Conservation (phyloP, 2,329 filamentous ascomycete genomes). For the Xylariaceae sp. region DNA sequence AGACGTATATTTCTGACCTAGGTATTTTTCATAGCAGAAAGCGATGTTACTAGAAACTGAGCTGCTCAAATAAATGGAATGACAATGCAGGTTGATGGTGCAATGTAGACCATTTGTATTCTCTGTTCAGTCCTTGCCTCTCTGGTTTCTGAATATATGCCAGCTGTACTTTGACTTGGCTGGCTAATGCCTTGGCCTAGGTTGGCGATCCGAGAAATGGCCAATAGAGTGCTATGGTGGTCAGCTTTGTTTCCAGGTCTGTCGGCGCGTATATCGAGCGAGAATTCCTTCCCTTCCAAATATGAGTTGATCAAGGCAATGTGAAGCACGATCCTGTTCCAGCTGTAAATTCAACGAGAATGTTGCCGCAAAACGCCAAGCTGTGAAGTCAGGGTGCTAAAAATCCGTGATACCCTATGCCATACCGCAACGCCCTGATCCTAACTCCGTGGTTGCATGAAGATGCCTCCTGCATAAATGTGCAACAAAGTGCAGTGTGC, state of each 20-base stretch:
- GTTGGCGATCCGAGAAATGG: neutral
- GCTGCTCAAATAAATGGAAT: neutral
- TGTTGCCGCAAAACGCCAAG: conserved; percentile 9
- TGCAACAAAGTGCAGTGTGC: neutral
- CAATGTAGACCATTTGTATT: neutral
- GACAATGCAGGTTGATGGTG: neutral
- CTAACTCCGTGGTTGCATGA: conserved; percentile 15
- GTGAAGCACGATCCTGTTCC: conserved; percentile 4
- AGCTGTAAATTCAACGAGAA: neutral
- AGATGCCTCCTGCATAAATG: neutral
- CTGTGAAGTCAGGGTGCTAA: neutral
- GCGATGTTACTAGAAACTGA: neutral
- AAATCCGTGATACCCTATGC: neutral
- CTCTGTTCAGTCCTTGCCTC: neutral
- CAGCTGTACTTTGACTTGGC: neutral
- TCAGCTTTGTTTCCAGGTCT: too few species aligned
- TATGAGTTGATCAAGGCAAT: conserved; percentile 7
- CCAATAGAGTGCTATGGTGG: neutral
- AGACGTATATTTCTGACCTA: neutral
- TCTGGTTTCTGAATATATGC: neutral
- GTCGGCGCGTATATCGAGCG: neutral
- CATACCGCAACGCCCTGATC: conserved; percentile 26
- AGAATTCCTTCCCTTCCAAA: neutral
- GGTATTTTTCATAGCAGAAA: neutral
- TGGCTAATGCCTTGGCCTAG: neutral